Evolutionary conservation across 2,329 filamentous ascomycete genomes (phyloP).

Genomic region (Aspergillus carbonarius): DNA sequence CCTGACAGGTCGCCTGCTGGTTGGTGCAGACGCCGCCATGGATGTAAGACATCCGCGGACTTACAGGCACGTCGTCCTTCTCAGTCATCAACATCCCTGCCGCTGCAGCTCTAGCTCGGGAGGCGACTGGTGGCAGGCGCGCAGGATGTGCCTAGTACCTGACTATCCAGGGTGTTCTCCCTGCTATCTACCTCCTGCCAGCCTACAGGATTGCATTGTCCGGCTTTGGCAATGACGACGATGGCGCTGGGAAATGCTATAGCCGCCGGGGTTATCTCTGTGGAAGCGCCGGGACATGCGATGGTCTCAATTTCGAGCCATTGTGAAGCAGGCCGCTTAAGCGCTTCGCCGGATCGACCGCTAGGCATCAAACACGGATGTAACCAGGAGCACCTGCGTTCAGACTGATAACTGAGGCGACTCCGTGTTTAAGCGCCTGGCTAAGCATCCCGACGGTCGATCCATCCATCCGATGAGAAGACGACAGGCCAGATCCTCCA

Average conservation of each 20-base stretch:
- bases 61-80: not conserved
- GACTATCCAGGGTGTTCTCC: not conserved
- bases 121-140: not conserved
- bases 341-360: not conserved
- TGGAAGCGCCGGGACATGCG: not conserved
- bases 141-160: not conserved
- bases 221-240: not conserved
- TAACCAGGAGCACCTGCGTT: not conserved
- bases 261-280: not conserved
- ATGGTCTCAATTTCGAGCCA: not conserved
- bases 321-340: not conserved
- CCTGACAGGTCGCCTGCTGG: slow-evolving; percentile 2
- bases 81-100: not conserved
- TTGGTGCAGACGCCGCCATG: slow-evolving; percentile 4
- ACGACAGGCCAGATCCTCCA: not conserved
- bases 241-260: not conserved
- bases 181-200: not conserved
- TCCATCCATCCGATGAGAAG: not conserved
- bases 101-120: not conserved
- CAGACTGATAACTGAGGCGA: not conserved
- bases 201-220: not conserved
- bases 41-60: slow-evolving; percentile 13
- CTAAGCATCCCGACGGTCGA: slow-evolving; percentile 2
- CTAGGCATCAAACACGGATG: not conserved
- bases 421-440: not conserved